Conservation (phyloP, 2,329 filamentous ascomycete species). For the Trichoderma sp. region DNA sequence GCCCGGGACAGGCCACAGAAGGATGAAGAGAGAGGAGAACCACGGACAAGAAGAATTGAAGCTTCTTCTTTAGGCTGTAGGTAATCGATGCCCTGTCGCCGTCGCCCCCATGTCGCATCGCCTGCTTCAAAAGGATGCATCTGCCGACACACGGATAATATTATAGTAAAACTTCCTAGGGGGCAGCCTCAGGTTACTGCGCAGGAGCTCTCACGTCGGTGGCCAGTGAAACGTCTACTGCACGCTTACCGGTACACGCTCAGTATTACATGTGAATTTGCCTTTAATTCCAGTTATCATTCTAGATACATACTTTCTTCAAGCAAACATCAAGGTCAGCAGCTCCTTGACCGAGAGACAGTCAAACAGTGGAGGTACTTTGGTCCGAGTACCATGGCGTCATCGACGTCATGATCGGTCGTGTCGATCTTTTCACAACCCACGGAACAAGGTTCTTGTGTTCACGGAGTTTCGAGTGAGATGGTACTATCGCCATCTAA, state of each 20-base stretch:
- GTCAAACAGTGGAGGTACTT: background rate
- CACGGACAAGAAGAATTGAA: background rate
- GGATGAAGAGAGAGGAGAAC: background rate
- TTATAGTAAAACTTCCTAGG: background rate
- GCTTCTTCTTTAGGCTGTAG: conserved; percentile 13
- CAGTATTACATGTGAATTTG: background rate
- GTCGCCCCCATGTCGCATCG: conserved; percentile 2
- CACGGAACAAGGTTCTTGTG: background rate
- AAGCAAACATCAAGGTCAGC: background rate
- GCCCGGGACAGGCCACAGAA: background rate
- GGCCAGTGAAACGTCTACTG: background rate
- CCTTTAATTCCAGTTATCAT: background rate
- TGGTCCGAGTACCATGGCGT: background rate
- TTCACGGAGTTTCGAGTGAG: background rate
- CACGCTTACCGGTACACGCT: background rate
- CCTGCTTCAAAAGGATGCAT: background rate
- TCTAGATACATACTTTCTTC: too few relatives aligned
- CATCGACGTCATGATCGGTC: background rate
- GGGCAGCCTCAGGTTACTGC: background rate
- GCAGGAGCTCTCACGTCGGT: background rate
- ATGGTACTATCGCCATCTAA: background rate
- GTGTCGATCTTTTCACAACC: background rate
- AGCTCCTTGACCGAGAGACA: background rate
- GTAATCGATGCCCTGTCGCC: background rate
- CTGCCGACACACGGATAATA: background rate